A percentile compares a stretch with the other conserved stretches of the same genome.
Evolutionary conservation across 2,329 filamentous ascomycete genomes (phyloP).

Genomic region (Colletotrichum trifolii): DNA sequence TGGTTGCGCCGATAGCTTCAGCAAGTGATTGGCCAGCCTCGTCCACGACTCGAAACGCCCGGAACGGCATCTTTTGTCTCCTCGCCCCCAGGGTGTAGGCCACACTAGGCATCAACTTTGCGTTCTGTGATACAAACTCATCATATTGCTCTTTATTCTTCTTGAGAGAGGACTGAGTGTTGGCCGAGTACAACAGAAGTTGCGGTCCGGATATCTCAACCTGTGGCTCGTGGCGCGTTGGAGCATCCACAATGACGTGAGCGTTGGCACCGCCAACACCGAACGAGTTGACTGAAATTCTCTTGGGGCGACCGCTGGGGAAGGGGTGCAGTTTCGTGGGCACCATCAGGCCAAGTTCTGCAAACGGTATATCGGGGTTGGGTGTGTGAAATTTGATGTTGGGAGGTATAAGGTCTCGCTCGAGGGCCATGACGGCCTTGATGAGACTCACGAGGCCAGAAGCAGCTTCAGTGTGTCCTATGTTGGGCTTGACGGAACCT

Average conservation of each 20-base stretch:
- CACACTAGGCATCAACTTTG: too few species aligned
- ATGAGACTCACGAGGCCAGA: constrained; percentile 46
- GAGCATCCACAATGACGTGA: constrained; percentile 35
- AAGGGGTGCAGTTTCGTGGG: constrained; percentile 40
- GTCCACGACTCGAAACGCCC: constrained; percentile 32
- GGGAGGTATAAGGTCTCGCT: constrained; percentile 45
- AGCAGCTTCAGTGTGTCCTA: constrained; percentile 51
- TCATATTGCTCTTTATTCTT: too few species aligned
- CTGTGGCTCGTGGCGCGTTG: constrained; percentile 23
- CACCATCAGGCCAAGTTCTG: constrained; percentile 39
- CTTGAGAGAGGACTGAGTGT: constrained; percentile 11
- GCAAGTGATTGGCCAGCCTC: background rate
- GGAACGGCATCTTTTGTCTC: background rate
- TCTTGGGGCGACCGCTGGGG: constrained; percentile 48
- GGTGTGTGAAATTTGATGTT: constrained; percentile 47
- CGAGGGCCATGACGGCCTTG: constrained; percentile 47
- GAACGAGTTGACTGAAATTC: constrained; percentile 60
- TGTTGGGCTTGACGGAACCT: constrained; percentile 45
- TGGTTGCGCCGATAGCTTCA: background rate
- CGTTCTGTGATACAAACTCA: too few species aligned
- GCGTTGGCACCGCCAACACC: constrained; percentile 34
- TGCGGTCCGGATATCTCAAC: background rate
- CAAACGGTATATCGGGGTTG: constrained; percentile 45
- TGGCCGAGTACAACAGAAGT: too few species aligned
- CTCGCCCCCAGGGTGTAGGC: too few species aligned